A percentile compares a stretch with the other conserved stretches of the same genome.
Conservation (phyloP, 441 rosid genomes). For the Theobroma grandiflorum region DNA sequence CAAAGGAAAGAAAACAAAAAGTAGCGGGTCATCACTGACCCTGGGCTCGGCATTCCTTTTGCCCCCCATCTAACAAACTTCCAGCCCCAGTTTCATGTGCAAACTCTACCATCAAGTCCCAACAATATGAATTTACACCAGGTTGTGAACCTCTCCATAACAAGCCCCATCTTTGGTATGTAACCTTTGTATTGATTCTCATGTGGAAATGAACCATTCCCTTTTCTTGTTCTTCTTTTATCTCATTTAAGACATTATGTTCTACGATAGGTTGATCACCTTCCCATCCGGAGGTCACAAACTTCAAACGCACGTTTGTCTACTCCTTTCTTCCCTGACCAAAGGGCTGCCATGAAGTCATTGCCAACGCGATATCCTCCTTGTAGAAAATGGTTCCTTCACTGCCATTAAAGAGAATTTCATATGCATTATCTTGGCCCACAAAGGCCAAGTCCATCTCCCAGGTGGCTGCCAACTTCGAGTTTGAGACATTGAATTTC, state of each 20-base stretch:
- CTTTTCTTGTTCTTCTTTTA: not conserved
- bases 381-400: not conserved
- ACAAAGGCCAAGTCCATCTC: not conserved
- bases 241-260: not conserved
- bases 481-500: not conserved
- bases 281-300: not conserved
- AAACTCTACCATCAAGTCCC: conserved; percentile 4
- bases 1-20: not conserved
- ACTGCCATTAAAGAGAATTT: not conserved
- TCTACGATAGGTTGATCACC: not conserved
- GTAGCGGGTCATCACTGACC: not conserved
- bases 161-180: not conserved
- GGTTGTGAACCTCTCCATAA: not conserved
- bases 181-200: not conserved
- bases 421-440: not conserved
- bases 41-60: not conserved
- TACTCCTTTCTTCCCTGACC: not conserved
- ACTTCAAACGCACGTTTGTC: not conserved
- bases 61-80: not conserved
- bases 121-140: not conserved
- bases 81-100: not conserved
- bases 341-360: not conserved
- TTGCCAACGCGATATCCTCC: not conserved
- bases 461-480: not conserved
- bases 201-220: not conserved